Evolutionary conservation across 768 basidiomycete species (phyloP).

Genomic region (Hygrocybe coccinea): DNA sequence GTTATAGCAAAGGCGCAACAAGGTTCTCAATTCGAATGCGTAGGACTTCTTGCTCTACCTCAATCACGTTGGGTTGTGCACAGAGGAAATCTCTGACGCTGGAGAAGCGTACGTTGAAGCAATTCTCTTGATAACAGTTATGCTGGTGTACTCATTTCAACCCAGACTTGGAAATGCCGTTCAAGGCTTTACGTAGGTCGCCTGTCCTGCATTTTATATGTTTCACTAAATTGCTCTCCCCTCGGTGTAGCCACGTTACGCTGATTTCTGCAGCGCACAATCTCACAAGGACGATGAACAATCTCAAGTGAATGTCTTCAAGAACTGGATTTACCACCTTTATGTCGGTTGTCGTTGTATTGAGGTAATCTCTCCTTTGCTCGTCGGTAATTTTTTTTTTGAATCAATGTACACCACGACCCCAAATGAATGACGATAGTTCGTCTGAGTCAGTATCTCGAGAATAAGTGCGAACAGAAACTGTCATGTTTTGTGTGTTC

Average conservation of each 20-base stretch:
- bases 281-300: conserved; percentile 58
- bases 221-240: conserved; percentile 2
- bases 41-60: conserved; percentile 79
- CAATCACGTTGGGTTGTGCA: conserved; percentile 84
- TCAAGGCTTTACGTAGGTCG: conserved; percentile 80
- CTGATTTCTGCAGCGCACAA: conserved; percentile 83
- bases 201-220: neutral
- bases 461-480: no score
- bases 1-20: neutral
- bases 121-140: neutral
- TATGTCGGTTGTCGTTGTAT: no score
- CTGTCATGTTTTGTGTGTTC: no score
- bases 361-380: no score
- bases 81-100: conserved; percentile 79
- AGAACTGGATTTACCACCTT: no score
- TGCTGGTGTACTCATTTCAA: neutral
- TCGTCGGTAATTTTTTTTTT: no score
- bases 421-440: no score
- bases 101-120: conserved; percentile 63
- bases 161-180: conserved; percentile 80
- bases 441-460: no score
- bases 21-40: neutral
- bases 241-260: conserved; percentile 61
- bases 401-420: no score
- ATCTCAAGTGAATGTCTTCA: no score